These are phyloP conservation scores for Paulownia fortunei DNA, from an alignment of 257 asterid species.

Conservation along the genomic window DNA sequence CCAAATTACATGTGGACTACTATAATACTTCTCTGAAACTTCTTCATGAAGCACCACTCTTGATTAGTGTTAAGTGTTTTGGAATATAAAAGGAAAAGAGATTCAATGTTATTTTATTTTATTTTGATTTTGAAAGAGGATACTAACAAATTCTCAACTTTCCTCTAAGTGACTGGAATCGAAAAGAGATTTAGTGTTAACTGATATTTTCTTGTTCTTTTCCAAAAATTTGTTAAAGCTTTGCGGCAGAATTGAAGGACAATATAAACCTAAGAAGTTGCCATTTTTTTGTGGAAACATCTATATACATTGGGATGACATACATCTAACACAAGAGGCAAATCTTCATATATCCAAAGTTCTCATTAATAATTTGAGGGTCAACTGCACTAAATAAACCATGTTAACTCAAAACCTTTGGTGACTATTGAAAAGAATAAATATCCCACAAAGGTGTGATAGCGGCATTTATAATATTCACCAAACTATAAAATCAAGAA, in stretches of 20 bases:
- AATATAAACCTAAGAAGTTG: neutral
- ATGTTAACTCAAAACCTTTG: neutral
- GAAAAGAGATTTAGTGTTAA: neutral
- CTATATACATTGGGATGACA: conserved; percentile 15
- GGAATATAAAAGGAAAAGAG: too few species aligned
- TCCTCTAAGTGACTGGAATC: too few species aligned
- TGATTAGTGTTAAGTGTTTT: neutral
- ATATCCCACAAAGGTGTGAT: too few species aligned
- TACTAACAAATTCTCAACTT: too few species aligned
- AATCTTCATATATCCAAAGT: neutral
- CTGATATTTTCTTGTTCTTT: neutral
- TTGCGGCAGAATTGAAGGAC: conserved; percentile 17
- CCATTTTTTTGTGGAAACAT: conserved; percentile 18
- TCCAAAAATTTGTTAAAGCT: neutral
- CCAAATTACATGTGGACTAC: conserved; percentile 13
- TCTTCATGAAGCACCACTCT: neutral
- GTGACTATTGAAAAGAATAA: too few species aligned
- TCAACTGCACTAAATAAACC: neutral
- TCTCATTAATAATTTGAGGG: neutral
- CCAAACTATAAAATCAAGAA: too few species aligned
- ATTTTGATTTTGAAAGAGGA: too few species aligned
- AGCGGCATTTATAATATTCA: too few species aligned
- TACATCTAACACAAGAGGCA: conserved; percentile 13
- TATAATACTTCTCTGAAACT: neutral
- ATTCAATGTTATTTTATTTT: too few species aligned